phyloP scores from a whole-genome alignment of 768 basidiomycete species.

The Holtermanniella nyarrowii region DNA sequence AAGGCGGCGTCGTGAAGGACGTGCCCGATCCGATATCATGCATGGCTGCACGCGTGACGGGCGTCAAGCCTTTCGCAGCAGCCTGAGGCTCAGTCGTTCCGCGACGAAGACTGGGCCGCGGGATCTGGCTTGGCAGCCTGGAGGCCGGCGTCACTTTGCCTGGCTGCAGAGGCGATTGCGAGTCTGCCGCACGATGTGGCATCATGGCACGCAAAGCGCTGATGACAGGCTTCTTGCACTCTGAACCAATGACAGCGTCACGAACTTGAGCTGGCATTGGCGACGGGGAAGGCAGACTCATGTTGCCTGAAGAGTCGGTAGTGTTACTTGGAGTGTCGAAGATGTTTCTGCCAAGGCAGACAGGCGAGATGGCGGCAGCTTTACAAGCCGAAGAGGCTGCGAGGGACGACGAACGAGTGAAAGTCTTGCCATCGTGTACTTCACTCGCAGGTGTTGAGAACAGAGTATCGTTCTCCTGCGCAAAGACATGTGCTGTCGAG shows the following conservation, averaged over 20 bases:
- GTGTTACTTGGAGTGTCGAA: neutral
- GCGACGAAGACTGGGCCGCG: constrained; percentile 21
- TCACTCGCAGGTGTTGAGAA: no score
- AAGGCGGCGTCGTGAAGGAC: constrained; percentile 16
- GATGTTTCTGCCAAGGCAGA: no score
- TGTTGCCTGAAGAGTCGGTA: neutral
- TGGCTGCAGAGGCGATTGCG: no score
- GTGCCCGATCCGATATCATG: neutral
- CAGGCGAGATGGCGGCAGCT: no score
- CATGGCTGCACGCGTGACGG: no score
- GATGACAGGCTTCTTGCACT: neutral
- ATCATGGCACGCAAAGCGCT: neutral
- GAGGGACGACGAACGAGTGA: no score
- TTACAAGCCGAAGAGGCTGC: no score
- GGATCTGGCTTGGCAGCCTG: neutral
- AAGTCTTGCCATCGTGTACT: no score
- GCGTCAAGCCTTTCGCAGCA: no score
- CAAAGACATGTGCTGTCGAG: no score
- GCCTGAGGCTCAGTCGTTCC: constrained; percentile 27
- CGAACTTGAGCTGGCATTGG: neutral
- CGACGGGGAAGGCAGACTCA: neutral
- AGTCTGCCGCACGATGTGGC: neutral
- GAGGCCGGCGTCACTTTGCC: neutral
- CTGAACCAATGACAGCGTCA: neutral
- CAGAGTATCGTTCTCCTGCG: no score